Evolutionary conservation across 2,329 filamentous ascomycete species (phyloP), one percentile per base, ranked within the genome.

Genomic region (Parastagonospora avenae): DNA sequence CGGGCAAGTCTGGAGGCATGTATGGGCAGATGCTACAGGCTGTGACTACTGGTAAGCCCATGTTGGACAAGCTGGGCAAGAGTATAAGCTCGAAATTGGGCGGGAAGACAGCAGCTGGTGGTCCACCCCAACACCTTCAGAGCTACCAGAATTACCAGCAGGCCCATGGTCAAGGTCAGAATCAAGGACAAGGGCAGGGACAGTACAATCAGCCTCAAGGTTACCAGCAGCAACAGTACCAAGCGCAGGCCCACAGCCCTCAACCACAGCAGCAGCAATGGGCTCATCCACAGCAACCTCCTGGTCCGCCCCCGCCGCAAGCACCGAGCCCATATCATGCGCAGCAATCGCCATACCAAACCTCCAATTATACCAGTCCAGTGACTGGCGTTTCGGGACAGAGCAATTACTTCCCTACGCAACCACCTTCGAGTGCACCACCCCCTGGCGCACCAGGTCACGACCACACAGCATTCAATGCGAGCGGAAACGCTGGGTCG

Each of bases 31-130:
- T 70, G 57, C 57, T 73, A 54, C 70, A 72, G 48, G 70, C 69
- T 2, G 67, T 73, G 8, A 69, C 67, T 2, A 70, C 63, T 0
- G 59, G 67, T n/a, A 73, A 72, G 54, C 70, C 70, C 1, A 68
- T 72, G 63, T 29, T 72, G 43, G 65, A 72, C 48, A 73, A 72
- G 52, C 42, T 73, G 33, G 62, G 66, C 38, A 73, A 73, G 62
- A 67, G 65, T 8, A 69, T 73, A 24, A 71, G 65, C 60, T 70
- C 68, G 8, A 70, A 67, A 51, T 46, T 72, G 19, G 60, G 65
- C 8, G 63, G 54, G 46, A 71, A 71, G 54, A 62, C 59, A 10
- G 24, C 60, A 4, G 42, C 52, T 8, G 55, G 54, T 15, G 48
- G 50, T 1, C 63, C 67, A 4, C 65, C 68, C 5, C 66, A 67